Evolutionary conservation across 2,329 filamentous ascomycete species (phyloP), one percentile per base, ranked within the genome.

Genomic region (Penicillium sumatraense): DNA sequence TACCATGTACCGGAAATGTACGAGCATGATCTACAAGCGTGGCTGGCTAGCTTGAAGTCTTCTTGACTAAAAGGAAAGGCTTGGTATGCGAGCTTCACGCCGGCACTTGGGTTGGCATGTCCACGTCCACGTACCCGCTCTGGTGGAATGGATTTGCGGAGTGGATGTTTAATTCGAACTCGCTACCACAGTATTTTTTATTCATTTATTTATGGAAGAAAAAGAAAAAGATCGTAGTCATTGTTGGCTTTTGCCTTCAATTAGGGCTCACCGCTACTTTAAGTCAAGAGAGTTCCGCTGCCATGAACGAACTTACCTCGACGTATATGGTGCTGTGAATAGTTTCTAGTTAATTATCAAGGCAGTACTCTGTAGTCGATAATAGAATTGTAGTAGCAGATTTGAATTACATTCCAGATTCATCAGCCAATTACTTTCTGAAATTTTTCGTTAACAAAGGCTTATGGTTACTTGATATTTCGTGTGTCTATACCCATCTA

Each of bases 201-300:
- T 20, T 16, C n/a, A 36, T 18, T 16, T 16, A n/a, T 13, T n/a
- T 36, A 5, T 18, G 14, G 14, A 1, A 9, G n/a, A 7, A 36
- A 14, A 13, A 8, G 36, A 3, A 11, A 9, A 9, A 13, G 2
- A n/a, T 36, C 18, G 35, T 23, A n/a, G 5, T 26, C 13, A 23
- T 27, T 27, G 27, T 6, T 46, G 9, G 3, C 10, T 20, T 31
- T 21, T 4, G 26, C 1, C 26, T 42, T 45, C 21, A 20, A 20
- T 40, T n/a, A 13, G 11, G 27, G 27, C 46, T 49, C 51, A 54
- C 51, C 51, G 51, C 51, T 54, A 49, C 51, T 54, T 54, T 40
- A 7, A 11, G 44, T 41, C 24, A 8, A 21, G 33, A n/a, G n/a
- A n/a, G n/a, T n/a, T 5, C 16, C 14, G 14, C 8, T 35, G 29